A percentile compares a stretch with the other conserved stretches of the same genome.
phyloP scores from a whole-genome alignment of 1,139 yeast species.

The Kurtzmaniella quercitrusa region DNA sequence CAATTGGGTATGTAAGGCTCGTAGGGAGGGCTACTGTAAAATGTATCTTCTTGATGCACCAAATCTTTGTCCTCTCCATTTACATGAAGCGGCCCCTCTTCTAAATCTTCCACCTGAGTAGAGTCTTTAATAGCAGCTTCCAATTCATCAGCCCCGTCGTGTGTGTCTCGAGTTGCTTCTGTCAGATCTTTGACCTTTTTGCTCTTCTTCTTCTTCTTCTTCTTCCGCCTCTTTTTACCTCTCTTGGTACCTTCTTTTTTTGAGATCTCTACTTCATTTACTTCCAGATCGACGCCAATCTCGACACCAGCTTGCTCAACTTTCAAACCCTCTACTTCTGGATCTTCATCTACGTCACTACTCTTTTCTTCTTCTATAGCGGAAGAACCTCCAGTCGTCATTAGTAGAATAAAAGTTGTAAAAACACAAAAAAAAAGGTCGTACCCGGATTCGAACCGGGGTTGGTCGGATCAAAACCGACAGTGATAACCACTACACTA shows the following conservation, averaged over 20 bases:
- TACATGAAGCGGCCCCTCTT: too few relatives aligned
- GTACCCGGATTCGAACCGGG: conserved; percentile 96
- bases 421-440: conserved; percentile 49
- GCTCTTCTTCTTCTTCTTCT: conserved; percentile 3
- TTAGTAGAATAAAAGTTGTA: too few relatives aligned
- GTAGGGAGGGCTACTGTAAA: too few relatives aligned
- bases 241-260: not conserved
- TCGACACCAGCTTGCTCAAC: not conserved
- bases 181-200: not conserved
- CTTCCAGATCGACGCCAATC: too few relatives aligned
- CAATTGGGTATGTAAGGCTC: too few relatives aligned
- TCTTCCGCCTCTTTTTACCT: not conserved
- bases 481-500: conserved; percentile 51
- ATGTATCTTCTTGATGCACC: too few relatives aligned
- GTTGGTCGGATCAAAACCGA: conserved; percentile 69
- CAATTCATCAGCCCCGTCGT: not conserved
- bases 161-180: too few relatives aligned
- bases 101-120: too few relatives aligned
- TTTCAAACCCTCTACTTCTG: not conserved
- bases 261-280: too few relatives aligned
- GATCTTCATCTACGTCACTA: not conserved
- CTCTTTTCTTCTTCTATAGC: too few relatives aligned
- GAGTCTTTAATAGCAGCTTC: not conserved
- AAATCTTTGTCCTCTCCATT: too few relatives aligned
- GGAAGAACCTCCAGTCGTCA: too few relatives aligned